Base-by-base conservation (phyloP, 129 eudicot genomes). In the Helichrysum umbraculigerum region DNA sequence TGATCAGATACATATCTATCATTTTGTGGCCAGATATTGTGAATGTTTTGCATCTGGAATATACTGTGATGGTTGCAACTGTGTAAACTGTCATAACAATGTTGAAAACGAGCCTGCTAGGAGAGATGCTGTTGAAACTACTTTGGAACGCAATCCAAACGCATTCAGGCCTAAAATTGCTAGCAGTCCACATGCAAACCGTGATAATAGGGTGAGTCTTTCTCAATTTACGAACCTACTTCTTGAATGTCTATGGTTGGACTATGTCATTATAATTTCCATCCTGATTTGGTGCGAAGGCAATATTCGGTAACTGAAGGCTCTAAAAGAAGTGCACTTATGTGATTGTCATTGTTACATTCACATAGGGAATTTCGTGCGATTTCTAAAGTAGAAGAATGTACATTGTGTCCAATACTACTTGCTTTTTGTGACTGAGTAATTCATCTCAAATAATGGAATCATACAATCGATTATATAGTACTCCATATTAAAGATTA, bases 21-120 rank as follows among this genome's bases (percentile, higher is more conserved):
- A 58, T 67, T 67, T 68, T 74, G 71, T 39, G 67, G 70, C 12
- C 87, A 92, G 96, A 92, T 92, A 92, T 61, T 93, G 98, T 61
- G 97, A 88, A 73, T 93, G 98, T 81, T 93, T 93, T 84, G 88
- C 97, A 17, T 71, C 91, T 44, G 98, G 98, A 25, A 30, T 78
- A 52, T 90, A 87, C 81, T 93, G 98, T 81, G 97, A 90, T 79
- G 98, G 98, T 51, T 93, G 98, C 85, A 90, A 90, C 79, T 93
- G 98, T 74, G 39, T 63, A 16, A 85, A 90, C 58, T 93, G 98
- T 79, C 87, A 88, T 62, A 93, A 93, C 73, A 93, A 83, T 57
- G 73, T 79, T 19, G 97, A 93, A 32, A 76, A 90, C 50, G 97
- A 90, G 82, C 78, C 83, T 44, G 92, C 86, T 39, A 82, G 98